Evolutionary conservation across 2,329 filamentous ascomycete genomes (phyloP).

Genomic region (Fusarium penzigii): DNA sequence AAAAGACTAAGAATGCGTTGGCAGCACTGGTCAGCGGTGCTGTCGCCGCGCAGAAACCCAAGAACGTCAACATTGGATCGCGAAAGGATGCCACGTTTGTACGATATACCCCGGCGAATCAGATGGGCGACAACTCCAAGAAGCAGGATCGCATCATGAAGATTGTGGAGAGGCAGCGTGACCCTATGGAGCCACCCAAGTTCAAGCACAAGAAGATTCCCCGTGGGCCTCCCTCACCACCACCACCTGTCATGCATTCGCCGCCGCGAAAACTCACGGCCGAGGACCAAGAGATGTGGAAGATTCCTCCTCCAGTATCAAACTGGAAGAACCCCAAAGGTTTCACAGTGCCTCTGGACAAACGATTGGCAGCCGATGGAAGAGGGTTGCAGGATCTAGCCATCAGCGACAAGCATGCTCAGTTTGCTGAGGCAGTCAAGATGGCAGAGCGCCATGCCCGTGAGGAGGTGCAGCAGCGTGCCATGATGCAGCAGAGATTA

Average conservation of each 20-base stretch:
- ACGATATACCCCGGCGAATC: conserved; percentile 90
- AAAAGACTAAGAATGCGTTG: conserved; percentile 85
- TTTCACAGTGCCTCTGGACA: conserved; percentile 94
- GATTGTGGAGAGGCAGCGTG: conserved; percentile 90
- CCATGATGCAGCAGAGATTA: conserved; percentile 91
- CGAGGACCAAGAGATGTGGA: conserved; percentile 97
- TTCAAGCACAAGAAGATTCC: conserved; percentile 99
- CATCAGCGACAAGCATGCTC: conserved; percentile 98
- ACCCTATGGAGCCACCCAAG: conserved; percentile 96
- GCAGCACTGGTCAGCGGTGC: conserved; percentile 81
- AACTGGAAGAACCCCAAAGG: conserved; percentile 99
- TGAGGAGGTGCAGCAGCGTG: conserved; percentile 90
- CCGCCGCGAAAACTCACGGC: conserved; percentile 93
- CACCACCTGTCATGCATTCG: conserved; percentile 91
- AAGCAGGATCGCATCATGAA: conserved; percentile 98
- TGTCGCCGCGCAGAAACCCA: conserved; percentile 89
- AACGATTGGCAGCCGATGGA: conserved; percentile 91
- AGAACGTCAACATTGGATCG: conserved; percentile 83
- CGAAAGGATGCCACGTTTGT: conserved; percentile 90
- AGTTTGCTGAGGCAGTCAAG: conserved; percentile 91
- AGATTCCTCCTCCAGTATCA: conserved; percentile 80
- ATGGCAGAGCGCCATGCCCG: conserved; percentile 93
- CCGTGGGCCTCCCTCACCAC: conserved; percentile 85
- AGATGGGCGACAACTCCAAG: conserved; percentile 86
- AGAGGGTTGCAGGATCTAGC: conserved; percentile 88